Conservation (phyloP, 768 basidiomycete genomes). For the Termitomyces sp. region DNA sequence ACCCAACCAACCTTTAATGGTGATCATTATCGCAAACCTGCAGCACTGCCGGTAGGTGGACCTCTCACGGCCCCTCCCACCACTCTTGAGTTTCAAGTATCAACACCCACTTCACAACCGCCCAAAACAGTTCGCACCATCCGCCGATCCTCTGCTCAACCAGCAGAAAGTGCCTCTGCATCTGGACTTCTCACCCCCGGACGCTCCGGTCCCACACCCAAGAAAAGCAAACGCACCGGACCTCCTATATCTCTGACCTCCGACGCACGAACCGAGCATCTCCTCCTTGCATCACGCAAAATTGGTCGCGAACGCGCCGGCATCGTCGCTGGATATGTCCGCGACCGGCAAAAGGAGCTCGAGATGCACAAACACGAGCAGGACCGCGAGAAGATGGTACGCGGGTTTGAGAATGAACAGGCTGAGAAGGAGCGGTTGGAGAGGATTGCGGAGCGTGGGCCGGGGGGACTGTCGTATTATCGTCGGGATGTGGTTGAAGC, state of each 20-base stretch:
- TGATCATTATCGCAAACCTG: conserved; percentile 21
- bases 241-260: conserved; percentile 33
- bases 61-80: conserved; percentile 16
- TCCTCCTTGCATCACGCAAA: conserved; percentile 66
- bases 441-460: conserved; percentile 16
- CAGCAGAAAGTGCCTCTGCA: neutral
- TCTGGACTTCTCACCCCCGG: conserved; percentile 8
- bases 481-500: conserved; percentile 14
- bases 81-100: conserved; percentile 17
- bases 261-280: conserved; percentile 68
- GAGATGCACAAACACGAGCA: conserved; percentile 30
- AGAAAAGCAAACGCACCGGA: conserved; percentile 18
- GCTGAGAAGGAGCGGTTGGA: conserved; percentile 25
- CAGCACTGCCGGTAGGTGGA: conserved; percentile 10
- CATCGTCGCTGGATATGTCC: conserved; percentile 46
- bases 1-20: conserved; percentile 14
- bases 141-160: conserved; percentile 3
- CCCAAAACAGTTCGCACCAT: conserved; percentile 9
- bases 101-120: conserved; percentile 1
- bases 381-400: conserved; percentile 22
- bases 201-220: neutral
- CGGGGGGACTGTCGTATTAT: conserved; percentile 16
- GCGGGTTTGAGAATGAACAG: conserved; percentile 26
- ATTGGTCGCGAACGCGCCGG: conserved; percentile 60
- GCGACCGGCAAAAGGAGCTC: conserved; percentile 30